Base-by-base conservation (phyloP, 495 filamentous ascomycete species). In the Usnea hakonensis region DNA sequence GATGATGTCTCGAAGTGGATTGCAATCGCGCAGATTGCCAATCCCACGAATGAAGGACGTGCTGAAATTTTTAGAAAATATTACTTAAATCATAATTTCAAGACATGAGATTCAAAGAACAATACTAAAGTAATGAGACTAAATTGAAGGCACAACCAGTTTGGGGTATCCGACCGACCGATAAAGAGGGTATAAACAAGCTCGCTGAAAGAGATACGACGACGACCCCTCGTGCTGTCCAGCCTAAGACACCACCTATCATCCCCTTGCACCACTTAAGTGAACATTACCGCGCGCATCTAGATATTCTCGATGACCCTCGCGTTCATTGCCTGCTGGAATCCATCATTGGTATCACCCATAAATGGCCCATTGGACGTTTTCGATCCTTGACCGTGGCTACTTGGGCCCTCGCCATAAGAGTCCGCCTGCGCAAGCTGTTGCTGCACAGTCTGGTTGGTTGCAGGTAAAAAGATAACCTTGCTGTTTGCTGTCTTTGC, bases 401-500 rank as follows among this genome's bases (percentile, higher is more conserved):
- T 74, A 68, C 78, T 82, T 0, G 83, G 80, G 4, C 83, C 84
- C 69, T 90, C 87, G 21, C 86, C 79, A 23, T 72, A 72, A 30
- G 66, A 72, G 65, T 84, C 85, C 52, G 81, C 82, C 30, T 78
- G 65, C 8, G 75, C 68, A 19, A 85, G 71, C 64, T 81, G 74
- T 57, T 76, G 70, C 69, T 75, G 73, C 58, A 83, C 72, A 3
- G 73, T 79, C 67, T 83, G 71, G 65, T 74, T 78, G 38, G 73
- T 82, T 1, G 78, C 77, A 30, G 75, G 78, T 68, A 98, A 72
- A 83, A 97, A 98, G 72, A 98, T 97, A 68, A 98, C 94, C 80
- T 98, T 97, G 79, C 81, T 83, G 76, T 96, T 95, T 23, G 94
- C 91, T 0, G 82, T 83, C 85, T 97, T 97, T 62, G 94, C 95